A percentile compares a stretch with the other conserved stretches of the same genome.
These are phyloP conservation scores for Yarrowia bubula DNA, from an alignment of 805 yeast species.

Conservation along the genomic window DNA sequence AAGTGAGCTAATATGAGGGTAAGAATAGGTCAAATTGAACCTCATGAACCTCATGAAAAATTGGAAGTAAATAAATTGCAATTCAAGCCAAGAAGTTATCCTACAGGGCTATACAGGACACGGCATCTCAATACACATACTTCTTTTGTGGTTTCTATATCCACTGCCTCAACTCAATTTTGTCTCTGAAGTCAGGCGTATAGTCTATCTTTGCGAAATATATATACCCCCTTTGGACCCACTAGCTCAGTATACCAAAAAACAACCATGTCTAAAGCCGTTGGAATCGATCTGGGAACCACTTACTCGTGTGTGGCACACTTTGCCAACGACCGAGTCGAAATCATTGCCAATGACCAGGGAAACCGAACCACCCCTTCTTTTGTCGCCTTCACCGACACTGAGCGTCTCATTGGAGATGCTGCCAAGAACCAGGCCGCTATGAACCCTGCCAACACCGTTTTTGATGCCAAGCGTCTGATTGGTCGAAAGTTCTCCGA, in stretches of 20 bases:
- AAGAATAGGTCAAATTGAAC: too few relatives aligned
- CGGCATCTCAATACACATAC: neutral
- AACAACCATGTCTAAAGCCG: slow-evolving; percentile 45
- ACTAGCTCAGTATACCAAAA: too few relatives aligned
- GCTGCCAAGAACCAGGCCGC: slow-evolving; percentile 99
- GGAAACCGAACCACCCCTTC: slow-evolving; percentile 99
- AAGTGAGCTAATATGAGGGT: too few relatives aligned
- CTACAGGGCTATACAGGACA: too few relatives aligned
- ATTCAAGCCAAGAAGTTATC: too few relatives aligned
- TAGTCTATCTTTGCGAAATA: neutral
- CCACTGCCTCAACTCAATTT: slow-evolving; percentile 6
- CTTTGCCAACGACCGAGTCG: slow-evolving; percentile 81
- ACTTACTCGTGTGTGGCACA: slow-evolving; percentile 68
- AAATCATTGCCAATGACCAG: slow-evolving; percentile 94
- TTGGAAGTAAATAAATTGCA: too few relatives aligned
- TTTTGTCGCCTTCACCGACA: slow-evolving; percentile 60
- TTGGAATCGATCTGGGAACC: slow-evolving; percentile 47
- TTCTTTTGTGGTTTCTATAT: neutral
- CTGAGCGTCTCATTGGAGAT: slow-evolving; percentile 54
- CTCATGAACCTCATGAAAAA: too few relatives aligned
- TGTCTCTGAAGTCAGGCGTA: slow-evolving; percentile 5
- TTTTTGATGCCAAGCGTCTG: slow-evolving; percentile 92
- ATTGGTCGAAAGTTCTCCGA: slow-evolving; percentile 82
- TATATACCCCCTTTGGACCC: neutral
- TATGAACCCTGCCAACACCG: slow-evolving; percentile 89